A percentile compares a stretch with the other conserved stretches of the same genome.
These are phyloP conservation scores for Xylaria sp. DNA, from an alignment of 2,329 filamentous ascomycete genomes.

Conservation along the genomic window DNA sequence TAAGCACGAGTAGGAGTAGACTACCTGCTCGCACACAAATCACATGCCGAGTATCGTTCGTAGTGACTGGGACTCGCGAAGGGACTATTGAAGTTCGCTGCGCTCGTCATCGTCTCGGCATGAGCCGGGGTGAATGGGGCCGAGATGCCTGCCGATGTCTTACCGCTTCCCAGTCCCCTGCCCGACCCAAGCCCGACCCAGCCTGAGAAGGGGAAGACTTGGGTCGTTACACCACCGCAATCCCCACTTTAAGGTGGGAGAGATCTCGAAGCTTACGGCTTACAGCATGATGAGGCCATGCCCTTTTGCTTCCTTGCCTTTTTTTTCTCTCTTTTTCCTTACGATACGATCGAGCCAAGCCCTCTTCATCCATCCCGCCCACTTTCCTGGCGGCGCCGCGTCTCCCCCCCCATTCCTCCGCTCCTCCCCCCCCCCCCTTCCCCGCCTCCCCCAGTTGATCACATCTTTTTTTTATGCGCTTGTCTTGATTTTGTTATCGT, in stretches of 20 bases:
- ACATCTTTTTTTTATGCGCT: too few relatives aligned
- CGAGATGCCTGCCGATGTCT: not conserved
- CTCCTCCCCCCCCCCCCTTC: too few relatives aligned
- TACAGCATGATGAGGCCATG: not conserved
- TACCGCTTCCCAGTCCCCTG: not conserved
- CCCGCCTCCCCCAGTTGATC: too few relatives aligned
- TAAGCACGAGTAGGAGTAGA: not conserved
- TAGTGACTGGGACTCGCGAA: too few relatives aligned
- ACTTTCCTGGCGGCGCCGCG: too few relatives aligned
- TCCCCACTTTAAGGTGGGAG: not conserved
- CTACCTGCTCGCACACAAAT: not conserved
- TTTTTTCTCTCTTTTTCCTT: not conserved
- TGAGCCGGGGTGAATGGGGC: not conserved
- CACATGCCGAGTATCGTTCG: too few relatives aligned
- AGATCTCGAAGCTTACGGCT: not conserved
- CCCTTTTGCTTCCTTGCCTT: not conserved
- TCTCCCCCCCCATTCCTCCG: too few relatives aligned
- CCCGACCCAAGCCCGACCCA: not conserved
- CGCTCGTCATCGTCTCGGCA: not conserved
- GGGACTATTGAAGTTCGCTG: not conserved
- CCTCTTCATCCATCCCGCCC: too few relatives aligned
- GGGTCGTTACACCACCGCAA: not conserved
- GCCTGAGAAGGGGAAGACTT: not conserved
- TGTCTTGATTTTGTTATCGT: too few relatives aligned
- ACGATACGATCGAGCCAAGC: too few relatives aligned